Evolutionary conservation across 2,329 filamentous ascomycete species (phyloP).

Genomic region (Neurospora sp.): DNA sequence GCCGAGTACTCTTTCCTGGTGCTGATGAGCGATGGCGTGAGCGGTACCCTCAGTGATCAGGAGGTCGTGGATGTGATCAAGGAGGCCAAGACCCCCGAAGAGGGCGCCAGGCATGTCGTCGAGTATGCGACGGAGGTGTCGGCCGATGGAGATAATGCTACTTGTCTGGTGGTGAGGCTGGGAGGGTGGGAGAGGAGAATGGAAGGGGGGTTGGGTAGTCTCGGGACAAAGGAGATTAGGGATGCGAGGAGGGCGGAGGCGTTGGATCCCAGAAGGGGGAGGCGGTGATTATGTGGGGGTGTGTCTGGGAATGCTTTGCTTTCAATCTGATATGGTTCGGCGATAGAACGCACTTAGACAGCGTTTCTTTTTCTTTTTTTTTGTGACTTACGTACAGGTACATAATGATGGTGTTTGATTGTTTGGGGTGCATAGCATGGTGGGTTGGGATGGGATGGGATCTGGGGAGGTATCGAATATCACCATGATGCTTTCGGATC

Average conservation of each 20-base stretch:
- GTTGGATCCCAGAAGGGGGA: constrained; percentile 65
- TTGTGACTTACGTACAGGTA: background rate
- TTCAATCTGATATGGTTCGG: background rate
- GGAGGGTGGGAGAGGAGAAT: constrained; percentile 62
- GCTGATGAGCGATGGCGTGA: constrained; percentile 81
- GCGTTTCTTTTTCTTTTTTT: background rate
- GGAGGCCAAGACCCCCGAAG: constrained; percentile 82
- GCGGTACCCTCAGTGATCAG: constrained; percentile 76
- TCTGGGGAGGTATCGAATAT: background rate
- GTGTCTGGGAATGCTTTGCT: background rate
- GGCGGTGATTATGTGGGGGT: constrained; percentile 25
- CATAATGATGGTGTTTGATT: background rate
- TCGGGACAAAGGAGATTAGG: constrained; percentile 86
- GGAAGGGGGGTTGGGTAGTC: constrained; percentile 78
- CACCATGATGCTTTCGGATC: background rate
- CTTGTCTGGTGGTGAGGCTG: constrained; percentile 55
- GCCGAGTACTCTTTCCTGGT: constrained; percentile 86
- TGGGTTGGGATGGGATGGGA: background rate
- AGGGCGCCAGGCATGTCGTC: constrained; percentile 70
- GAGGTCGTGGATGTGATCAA: constrained; percentile 96
- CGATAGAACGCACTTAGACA: background rate
- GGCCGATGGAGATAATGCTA: constrained; percentile 55
- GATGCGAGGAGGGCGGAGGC: constrained; percentile 76
- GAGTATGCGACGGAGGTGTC: constrained; percentile 82
- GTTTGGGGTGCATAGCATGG: background rate